Conservation (phyloP, 352 stramenopile genomes). For the Phytophthora boehmeriae region DNA sequence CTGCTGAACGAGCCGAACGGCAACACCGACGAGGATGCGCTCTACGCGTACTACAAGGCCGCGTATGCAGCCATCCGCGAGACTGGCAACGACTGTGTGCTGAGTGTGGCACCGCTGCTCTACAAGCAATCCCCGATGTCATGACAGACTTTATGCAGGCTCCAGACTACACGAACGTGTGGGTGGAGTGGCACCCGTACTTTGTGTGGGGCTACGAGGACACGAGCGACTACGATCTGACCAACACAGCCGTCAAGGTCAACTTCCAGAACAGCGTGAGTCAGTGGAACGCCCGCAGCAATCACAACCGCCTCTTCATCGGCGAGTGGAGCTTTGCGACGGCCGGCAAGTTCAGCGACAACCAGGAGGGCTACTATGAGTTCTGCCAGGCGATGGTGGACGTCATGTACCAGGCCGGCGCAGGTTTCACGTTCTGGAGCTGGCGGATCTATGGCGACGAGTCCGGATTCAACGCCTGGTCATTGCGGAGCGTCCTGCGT, state of each 20-base stretch:
- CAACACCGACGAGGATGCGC: constrained; percentile 42
- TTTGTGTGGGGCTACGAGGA: constrained; percentile 82
- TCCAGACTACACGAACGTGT: constrained; percentile 65
- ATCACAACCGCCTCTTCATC: constrained; percentile 51
- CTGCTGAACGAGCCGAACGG: constrained; percentile 71
- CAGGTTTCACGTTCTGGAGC: constrained; percentile 77
- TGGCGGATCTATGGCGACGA: constrained; percentile 72
- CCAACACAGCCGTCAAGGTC: constrained; percentile 46
- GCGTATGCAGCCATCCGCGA: constrained; percentile 68
- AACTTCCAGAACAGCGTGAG: constrained; percentile 46
- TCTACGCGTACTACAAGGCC: constrained; percentile 77
- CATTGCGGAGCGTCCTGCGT: constrained; percentile 61
- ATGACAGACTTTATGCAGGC: constrained; percentile 59
- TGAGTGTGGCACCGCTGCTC: constrained; percentile 58
- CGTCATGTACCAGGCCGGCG: constrained; percentile 55
- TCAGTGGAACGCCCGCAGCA: constrained; percentile 43
- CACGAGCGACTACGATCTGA: constrained; percentile 49
- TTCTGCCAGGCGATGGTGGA: constrained; percentile 59
- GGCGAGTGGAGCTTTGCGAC: constrained; percentile 58
- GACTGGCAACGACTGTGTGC: constrained; percentile 65
- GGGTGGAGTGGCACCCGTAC: constrained; percentile 85
- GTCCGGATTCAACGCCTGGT: constrained; percentile 64
- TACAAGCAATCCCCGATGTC: constrained; percentile 54
- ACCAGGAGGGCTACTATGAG: constrained; percentile 49
- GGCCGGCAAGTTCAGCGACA: constrained; percentile 54